Evolutionary conservation across 2,329 filamentous ascomycete genomes (phyloP), one percentile per base, ranked within the genome.

Genomic region (Juglanconis oblonga): DNA sequence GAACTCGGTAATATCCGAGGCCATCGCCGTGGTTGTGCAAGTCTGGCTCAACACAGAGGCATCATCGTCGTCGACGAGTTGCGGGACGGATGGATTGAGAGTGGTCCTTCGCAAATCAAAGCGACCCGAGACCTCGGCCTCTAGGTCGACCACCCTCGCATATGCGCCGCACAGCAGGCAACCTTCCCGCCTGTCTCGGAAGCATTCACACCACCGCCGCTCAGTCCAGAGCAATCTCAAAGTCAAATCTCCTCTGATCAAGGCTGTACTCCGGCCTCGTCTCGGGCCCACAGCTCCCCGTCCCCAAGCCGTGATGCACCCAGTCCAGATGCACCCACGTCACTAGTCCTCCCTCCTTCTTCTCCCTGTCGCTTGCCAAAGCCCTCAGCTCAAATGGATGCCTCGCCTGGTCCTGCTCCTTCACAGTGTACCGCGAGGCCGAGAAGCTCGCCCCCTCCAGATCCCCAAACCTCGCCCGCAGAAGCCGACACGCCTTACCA

Each of bases 251-350:
- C 50, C 67, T 68, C 59, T 73, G 70, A 32, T 73, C 74, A 14
- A 83, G 71, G 63, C 76, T 73, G 66, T 84, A 82, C 69, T 78
- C 57, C 4, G 75, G 74, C 70, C 82, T 61, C 24, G 81, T 83
- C 58, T 79, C 79, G 0, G 84, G 84, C 31, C 86, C 86, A 70
- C 86, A 88, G 53, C 81, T 85, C 6, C 80, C 86, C 9, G 82
- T 87, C 0, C 86, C 86, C 36, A 88, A 65, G 0, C 86, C 86
- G 68, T 88, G 85, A 70, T 88, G 85, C 64, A 74, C 76, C 75
- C 80, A 84, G 71, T 89, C 86, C 59, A 89, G 66, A 57, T 84
- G 74, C 2, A 88, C 73, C 35, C 87, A 70, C 42, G 82, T 79
- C 35, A 50, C 55, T 29, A 10, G 24, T 48, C n/a, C 35, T 24